Evolutionary conservation across 2,329 filamentous ascomycete genomes (phyloP).

Genomic region (Arthrobotrys sinensis): DNA sequence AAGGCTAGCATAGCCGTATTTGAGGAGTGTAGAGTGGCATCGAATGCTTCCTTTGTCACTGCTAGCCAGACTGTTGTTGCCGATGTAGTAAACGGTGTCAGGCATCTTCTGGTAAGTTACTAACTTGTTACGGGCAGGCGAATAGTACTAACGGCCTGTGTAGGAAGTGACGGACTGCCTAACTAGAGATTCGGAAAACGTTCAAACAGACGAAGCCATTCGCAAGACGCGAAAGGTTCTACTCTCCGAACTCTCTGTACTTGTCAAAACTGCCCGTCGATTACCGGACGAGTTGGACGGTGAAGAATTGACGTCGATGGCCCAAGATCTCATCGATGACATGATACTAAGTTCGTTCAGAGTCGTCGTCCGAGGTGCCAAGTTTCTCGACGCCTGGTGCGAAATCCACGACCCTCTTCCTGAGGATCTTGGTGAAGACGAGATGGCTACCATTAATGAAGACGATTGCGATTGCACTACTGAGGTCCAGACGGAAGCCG

Average conservation of each 20-base stretch:
- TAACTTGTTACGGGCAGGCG: constrained; percentile 20
- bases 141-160: constrained; percentile 40
- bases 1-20: constrained; percentile 71
- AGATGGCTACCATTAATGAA: constrained; percentile 26
- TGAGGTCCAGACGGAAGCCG: constrained; percentile 15
- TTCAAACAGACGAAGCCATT: constrained; percentile 82
- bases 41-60: constrained; percentile 56
- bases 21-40: constrained; percentile 63
- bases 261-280: constrained; percentile 90
- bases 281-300: constrained; percentile 77
- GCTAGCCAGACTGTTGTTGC: constrained; percentile 63
- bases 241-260: constrained; percentile 86
- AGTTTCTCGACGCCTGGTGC: constrained; percentile 88
- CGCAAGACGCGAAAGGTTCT: constrained; percentile 87
- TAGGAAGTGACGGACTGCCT: constrained; percentile 91
- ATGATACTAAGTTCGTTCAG: constrained; percentile 95
- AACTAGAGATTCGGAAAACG: constrained; percentile 82
- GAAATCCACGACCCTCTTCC: constrained; percentile 67
- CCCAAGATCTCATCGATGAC: constrained; percentile 85
- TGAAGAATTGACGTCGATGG: constrained; percentile 64
- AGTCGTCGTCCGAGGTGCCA: constrained; percentile 90
- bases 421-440: constrained; percentile 60
- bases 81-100: constrained; percentile 81
- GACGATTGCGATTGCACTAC: constrained; percentile 23
- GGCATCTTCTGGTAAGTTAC: constrained; percentile 83